Percentiles rank a stretch among this genome's conserved stretches.
These are phyloP conservation scores for Acidomyces sp. DNA, from an alignment of 495 filamentous ascomycete genomes.

Conservation along the genomic window DNA sequence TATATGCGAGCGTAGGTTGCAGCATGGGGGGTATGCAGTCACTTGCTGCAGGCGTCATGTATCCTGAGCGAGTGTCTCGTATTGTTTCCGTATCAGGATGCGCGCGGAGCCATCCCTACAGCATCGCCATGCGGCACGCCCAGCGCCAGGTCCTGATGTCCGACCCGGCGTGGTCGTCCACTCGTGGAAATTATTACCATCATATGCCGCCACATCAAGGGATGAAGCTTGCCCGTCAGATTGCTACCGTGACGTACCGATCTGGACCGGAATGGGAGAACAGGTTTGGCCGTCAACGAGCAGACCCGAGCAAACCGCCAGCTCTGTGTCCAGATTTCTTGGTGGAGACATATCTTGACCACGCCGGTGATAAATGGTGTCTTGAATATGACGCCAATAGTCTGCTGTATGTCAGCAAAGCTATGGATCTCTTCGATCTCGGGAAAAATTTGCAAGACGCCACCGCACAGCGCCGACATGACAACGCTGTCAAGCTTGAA, in stretches of 20 bases:
- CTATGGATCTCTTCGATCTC: slow-evolving; percentile 97
- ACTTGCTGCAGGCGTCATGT: slow-evolving; percentile 76
- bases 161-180: slow-evolving; percentile 77
- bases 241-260: slow-evolving; percentile 94
- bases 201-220: slow-evolving; percentile 80
- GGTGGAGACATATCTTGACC: slow-evolving; percentile 96
- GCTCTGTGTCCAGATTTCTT: slow-evolving; percentile 94
- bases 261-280: slow-evolving; percentile 97
- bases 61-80: slow-evolving; percentile 63
- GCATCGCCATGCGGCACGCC: slow-evolving; percentile 97
- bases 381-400: slow-evolving; percentile 97
- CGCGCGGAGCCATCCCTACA: slow-evolving; percentile 90
- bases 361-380: slow-evolving; percentile 97
- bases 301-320: slow-evolving; percentile 73
- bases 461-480: slow-evolving; percentile 36
- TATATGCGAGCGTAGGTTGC: slow-evolving; percentile 86
- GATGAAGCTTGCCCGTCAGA: slow-evolving; percentile 96
- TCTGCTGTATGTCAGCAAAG: slow-evolving; percentile 91
- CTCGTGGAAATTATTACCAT: slow-evolving; percentile 91
- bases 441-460: slow-evolving; percentile 50
- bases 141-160: slow-evolving; percentile 98
- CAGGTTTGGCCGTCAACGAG: slow-evolving; percentile 76
- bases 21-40: slow-evolving; percentile 99
- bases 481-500: slow-evolving; percentile 37
- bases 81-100: slow-evolving; percentile 89